These are phyloP conservation scores for Metroxylon sagu DNA, from an alignment of 176 grass and related monocot species.

Conservation along the genomic window DNA sequence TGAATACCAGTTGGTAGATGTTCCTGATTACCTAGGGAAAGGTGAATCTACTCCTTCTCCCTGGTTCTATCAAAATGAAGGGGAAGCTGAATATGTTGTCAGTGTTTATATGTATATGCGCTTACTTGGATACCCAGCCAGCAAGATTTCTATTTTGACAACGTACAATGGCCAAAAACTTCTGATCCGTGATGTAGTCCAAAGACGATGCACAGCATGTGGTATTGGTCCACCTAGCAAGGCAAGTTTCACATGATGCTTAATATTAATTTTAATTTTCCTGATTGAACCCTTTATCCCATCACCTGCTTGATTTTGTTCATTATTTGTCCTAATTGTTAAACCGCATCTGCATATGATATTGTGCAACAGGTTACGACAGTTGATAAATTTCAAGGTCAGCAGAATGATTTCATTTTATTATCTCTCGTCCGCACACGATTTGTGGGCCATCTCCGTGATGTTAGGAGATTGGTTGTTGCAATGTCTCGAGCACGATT, in stretches of 20 bases:
- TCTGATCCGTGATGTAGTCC: constrained; percentile 97
- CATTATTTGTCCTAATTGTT: too few species aligned
- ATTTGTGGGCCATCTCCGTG: constrained; percentile 92
- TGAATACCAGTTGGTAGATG: constrained; percentile 95
- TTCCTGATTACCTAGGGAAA: constrained; percentile 76
- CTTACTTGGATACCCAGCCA: constrained; percentile 77
- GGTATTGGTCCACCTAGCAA: constrained; percentile 90
- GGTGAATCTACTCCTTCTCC: constrained; percentile 90
- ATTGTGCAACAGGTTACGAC: constrained; percentile 50
- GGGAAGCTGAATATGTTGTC: constrained; percentile 93
- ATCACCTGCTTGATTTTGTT: too few species aligned
- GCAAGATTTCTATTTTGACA: constrained; percentile 89
- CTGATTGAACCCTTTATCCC: too few species aligned
- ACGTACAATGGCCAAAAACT: constrained; percentile 99
- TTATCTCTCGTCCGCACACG: constrained; percentile 86
- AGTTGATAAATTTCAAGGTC: constrained; percentile 98
- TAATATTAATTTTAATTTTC: too few species aligned
- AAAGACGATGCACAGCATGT: constrained; percentile 66
- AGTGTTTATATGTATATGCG: constrained; percentile 99
- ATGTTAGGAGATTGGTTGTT: constrained; percentile 89
- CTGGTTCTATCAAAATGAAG: constrained; percentile 99
- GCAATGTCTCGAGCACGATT: constrained; percentile 91
- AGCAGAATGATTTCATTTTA: constrained; percentile 99
- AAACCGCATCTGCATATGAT: background rate
- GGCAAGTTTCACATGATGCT: constrained; percentile 28